Evolutionary conservation across 176 grass and related monocot species (phyloP), one percentile per base, ranked within the genome.

Genomic region (Neostapfia colusana): DNA sequence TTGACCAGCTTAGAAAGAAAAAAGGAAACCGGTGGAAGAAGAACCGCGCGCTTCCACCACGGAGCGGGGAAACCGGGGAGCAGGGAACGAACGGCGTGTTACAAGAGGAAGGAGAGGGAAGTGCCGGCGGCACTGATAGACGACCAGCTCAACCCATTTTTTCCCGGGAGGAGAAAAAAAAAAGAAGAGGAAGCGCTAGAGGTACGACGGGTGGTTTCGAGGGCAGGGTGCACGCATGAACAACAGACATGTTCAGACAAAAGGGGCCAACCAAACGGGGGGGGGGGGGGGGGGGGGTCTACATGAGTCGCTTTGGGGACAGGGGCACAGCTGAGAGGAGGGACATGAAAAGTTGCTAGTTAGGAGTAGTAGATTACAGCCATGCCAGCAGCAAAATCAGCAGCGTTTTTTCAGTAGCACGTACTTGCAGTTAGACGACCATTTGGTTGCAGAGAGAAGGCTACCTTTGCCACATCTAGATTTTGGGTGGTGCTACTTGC

Each of bases 251-350:
- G 45, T 24, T 8, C 8, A 54, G 70, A 58, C 28, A 78, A 75
- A 76, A n/a, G 10, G 37, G 21, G 31, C 31, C 31, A 31, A 31
- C 60, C 40, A 65, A 94, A 62, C 82, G 75, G 63, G n/a, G n/a
- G n/a, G n/a, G n/a, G n/a, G n/a, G n/a, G n/a, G n/a, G n/a, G n/a
- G n/a, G n/a, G n/a, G n/a, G n/a, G 67, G 28, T 40, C n/a, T 40
- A 63, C 20, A 40, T 21, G 67, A 24, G 65, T 36, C 45, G 72
- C 60, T 79, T 85, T 79, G 65, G 73, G 59, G 41, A 82, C 79
- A 78, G 57, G 74, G 76, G n/a, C n/a, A 62, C 24, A n/a, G 61
- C 42, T 79, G 42, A 50, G 60, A 59, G 51, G 60, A 27, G 6
- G 21, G 40, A 14, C 4, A 24, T 74, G 12, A 58, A 69, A 83